phyloP scores from a whole-genome alignment of 495 filamentous ascomycete species.

The Parmelia sp. region DNA sequence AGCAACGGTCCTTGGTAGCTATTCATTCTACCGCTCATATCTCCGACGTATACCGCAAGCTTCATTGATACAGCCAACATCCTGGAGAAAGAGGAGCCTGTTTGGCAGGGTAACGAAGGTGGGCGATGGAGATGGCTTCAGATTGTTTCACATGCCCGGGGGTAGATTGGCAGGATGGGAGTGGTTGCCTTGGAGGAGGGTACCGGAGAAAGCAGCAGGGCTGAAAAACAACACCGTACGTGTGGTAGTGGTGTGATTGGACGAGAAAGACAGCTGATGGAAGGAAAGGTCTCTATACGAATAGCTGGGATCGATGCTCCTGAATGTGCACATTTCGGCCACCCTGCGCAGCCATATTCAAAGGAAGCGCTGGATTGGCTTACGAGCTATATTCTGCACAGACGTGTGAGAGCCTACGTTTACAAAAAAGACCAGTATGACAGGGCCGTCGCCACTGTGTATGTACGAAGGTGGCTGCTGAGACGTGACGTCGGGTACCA shows the following conservation, averaged over 20 bases:
- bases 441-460: conserved; percentile 80
- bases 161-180: conserved; percentile 84
- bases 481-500: conserved; percentile 78
- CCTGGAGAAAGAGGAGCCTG: conserved; percentile 59
- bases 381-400: conserved; percentile 59
- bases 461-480: conserved; percentile 54
- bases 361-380: conserved; percentile 77
- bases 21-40: conserved; percentile 54
- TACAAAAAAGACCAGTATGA: conserved; percentile 87
- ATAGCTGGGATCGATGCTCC: conserved; percentile 91
- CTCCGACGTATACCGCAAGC: conserved; percentile 76
- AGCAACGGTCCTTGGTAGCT: conserved; percentile 48
- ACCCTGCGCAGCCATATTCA: conserved; percentile 74
- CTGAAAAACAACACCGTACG: conserved; percentile 72
- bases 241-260: conserved; percentile 9
- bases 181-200: conserved; percentile 69
- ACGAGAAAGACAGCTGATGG: conserved; percentile 8
- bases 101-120: conserved; percentile 87
- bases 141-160: conserved; percentile 88
- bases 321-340: conserved; percentile 86
- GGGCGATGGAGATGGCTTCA: conserved; percentile 92
- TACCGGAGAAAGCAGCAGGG: conserved; percentile 60
- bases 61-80: conserved; percentile 58
- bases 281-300: conserved; percentile 63
- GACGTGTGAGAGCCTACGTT: conserved; percentile 71